phyloP scores from a whole-genome alignment of 805 yeast genomes.

The Candida railenensis region DNA sequence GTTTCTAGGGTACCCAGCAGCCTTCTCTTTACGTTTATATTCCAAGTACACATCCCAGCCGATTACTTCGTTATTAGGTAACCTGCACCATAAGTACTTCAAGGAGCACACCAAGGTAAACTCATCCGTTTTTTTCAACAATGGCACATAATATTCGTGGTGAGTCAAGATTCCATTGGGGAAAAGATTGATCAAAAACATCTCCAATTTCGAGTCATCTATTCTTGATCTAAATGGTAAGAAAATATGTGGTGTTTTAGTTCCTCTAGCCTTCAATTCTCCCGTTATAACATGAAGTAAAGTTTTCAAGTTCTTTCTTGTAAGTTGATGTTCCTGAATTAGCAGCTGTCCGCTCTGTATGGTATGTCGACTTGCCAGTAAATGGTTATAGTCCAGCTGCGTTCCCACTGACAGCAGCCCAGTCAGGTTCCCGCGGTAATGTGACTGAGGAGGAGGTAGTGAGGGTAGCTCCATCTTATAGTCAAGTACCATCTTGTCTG shows the following conservation, averaged over 20 bases:
- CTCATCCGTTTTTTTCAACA: slow-evolving; percentile 54
- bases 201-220: slow-evolving; percentile 57
- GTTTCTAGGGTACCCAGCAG: slow-evolving; percentile 63
- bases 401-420: background rate
- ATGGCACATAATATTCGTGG: slow-evolving; percentile 32
- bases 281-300: slow-evolving; percentile 69
- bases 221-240: slow-evolving; percentile 76
- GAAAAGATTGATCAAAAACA: slow-evolving; percentile 56
- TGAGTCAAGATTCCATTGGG: slow-evolving; percentile 52
- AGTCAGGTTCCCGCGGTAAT: background rate
- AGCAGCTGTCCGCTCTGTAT: slow-evolving; percentile 1
- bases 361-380: background rate
- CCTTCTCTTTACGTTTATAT: slow-evolving; percentile 63
- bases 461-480: slow-evolving; percentile 5
- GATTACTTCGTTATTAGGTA: slow-evolving; percentile 75
- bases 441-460: background rate
- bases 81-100: slow-evolving; percentile 83
- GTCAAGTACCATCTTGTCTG: background rate
- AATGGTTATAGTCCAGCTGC: background rate
- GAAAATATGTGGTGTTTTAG: slow-evolving; percentile 70
- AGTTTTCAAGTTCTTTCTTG: slow-evolving; percentile 64
- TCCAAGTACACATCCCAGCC: slow-evolving; percentile 84
- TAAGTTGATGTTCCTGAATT: slow-evolving; percentile 37
- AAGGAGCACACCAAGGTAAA: slow-evolving; percentile 70
- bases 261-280: slow-evolving; percentile 67